These are phyloP conservation scores for Spathaspora passalidarum DNA, from an alignment of 805 yeast genomes.

Conservation along the genomic window DNA sequence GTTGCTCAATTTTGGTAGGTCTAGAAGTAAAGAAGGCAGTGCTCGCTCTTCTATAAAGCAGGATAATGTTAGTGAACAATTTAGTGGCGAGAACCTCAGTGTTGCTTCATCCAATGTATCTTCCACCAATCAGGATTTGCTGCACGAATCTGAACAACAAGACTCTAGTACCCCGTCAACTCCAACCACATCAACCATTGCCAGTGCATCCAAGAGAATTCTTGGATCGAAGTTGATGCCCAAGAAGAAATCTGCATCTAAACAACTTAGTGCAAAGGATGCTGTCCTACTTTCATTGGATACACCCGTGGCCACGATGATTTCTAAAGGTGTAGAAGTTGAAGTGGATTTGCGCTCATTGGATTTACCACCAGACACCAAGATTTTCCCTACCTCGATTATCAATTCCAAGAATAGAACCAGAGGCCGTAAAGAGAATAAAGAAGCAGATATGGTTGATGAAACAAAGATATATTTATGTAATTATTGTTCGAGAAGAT, in stretches of 20 bases:
- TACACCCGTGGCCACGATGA: constrained; percentile 17
- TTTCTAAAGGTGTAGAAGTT: constrained; percentile 31
- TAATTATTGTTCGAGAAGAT: constrained; percentile 59
- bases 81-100: constrained; percentile 8
- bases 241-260: constrained; percentile 23
- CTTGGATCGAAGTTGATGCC: constrained; percentile 36
- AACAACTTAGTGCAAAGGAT: constrained; percentile 12
- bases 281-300: constrained; percentile 6
- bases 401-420: constrained; percentile 37
- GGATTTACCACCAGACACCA: constrained; percentile 39
- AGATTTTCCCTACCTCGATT: constrained; percentile 32
- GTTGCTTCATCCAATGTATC: constrained; percentile 13
- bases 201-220: constrained; percentile 36
- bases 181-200: constrained; percentile 17
- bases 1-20: not conserved
- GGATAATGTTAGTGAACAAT: constrained; percentile 4
- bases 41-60: constrained; percentile 8
- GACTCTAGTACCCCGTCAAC: constrained; percentile 4
- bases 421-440: constrained; percentile 64
- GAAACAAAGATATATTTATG: constrained; percentile 59
- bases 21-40: constrained; percentile 6
- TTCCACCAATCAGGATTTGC: constrained; percentile 2
- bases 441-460: constrained; percentile 50
- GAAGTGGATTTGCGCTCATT: constrained; percentile 38
- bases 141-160: not conserved